These are phyloP conservation scores for Withania somnifera DNA, from an alignment of 305 asterid species.

Conservation along the genomic window DNA sequence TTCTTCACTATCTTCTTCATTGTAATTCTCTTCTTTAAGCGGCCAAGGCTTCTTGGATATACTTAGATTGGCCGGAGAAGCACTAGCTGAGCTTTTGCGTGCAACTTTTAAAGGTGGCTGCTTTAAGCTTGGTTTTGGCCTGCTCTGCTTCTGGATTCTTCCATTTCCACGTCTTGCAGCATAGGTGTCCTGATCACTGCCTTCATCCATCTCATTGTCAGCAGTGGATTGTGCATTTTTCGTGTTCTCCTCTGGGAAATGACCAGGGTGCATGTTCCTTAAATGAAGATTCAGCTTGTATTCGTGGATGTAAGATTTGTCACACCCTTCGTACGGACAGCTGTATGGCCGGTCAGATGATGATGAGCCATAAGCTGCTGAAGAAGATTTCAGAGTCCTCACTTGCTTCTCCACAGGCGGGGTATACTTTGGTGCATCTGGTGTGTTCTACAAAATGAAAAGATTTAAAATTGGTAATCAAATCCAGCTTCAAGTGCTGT, in stretches of 20 bases:
- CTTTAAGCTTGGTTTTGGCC: slow-evolving; percentile 63
- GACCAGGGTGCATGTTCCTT: slow-evolving; percentile 88
- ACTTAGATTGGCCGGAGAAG: slow-evolving; percentile 35
- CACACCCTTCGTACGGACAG: slow-evolving; percentile 91
- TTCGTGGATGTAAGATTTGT: slow-evolving; percentile 95
- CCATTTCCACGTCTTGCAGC: slow-evolving; percentile 41
- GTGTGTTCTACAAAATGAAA: slow-evolving; percentile 27
- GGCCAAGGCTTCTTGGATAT: slow-evolving; percentile 53
- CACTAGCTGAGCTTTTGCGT: slow-evolving; percentile 42
- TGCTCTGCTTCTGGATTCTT: slow-evolving; percentile 50
- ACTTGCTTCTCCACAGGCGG: slow-evolving; percentile 61
- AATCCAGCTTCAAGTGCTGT: neutral
- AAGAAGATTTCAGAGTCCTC: slow-evolving; percentile 47
- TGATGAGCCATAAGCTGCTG: slow-evolving; percentile 45
- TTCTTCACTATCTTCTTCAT: slow-evolving; percentile 94
- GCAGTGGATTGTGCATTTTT: slow-evolving; percentile 32
- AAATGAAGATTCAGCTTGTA: slow-evolving; percentile 96
- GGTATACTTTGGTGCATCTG: slow-evolving; percentile 44
- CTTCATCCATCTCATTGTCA: slow-evolving; percentile 70
- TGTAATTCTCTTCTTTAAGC: slow-evolving; percentile 43
- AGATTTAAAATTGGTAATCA: neutral
- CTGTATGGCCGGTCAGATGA: slow-evolving; percentile 79
- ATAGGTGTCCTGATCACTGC: slow-evolving; percentile 65
- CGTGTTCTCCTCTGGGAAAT: slow-evolving; percentile 68
- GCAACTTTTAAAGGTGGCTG: slow-evolving; percentile 65